These are phyloP conservation scores for Didymella pinodella DNA, from an alignment of 2,329 filamentous ascomycete species.

Conservation along the genomic window DNA sequence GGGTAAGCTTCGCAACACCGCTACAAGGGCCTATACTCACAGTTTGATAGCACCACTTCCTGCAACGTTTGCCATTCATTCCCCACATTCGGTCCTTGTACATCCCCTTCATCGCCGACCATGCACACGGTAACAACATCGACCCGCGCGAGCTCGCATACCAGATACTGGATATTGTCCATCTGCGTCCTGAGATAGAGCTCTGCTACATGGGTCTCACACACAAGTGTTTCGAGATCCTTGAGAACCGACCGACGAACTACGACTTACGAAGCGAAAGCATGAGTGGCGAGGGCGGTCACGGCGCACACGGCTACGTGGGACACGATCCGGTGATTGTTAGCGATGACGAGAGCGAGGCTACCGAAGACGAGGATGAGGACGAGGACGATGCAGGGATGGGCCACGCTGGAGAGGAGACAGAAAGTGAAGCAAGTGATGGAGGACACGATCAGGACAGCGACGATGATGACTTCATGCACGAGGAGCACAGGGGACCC, in stretches of 20 bases:
- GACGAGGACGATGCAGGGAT: constrained; percentile 60
- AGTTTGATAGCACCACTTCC: constrained; percentile 72
- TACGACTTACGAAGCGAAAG: constrained; percentile 47
- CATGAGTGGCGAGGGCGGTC: constrained; percentile 35
- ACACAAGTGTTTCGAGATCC: constrained; percentile 82
- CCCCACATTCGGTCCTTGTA: constrained; percentile 75
- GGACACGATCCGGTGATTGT: constrained; percentile 44
- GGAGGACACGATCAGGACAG: constrained; percentile 54
- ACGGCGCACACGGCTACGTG: constrained; percentile 30
- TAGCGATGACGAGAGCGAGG: constrained; percentile 50
- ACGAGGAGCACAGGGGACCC: constrained; percentile 54
- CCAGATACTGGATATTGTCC: constrained; percentile 80
- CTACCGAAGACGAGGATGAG: constrained; percentile 57
- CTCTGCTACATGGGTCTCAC: constrained; percentile 79
- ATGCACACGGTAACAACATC: constrained; percentile 62
- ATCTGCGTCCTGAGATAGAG: constrained; percentile 76
- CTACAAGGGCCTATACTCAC: constrained; percentile 14
- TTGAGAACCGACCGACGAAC: constrained; percentile 67
- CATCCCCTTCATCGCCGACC: constrained; percentile 71
- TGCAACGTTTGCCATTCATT: constrained; percentile 75
- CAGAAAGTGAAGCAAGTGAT: constrained; percentile 45
- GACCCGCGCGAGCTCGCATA: constrained; percentile 75
- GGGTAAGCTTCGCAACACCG: constrained; percentile 64
- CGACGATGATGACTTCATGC: constrained; percentile 61
- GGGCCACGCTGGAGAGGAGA: constrained; percentile 52